These are phyloP conservation scores for Linum tenue DNA, from an alignment of 345 rosid species.

Conservation along the genomic window DNA sequence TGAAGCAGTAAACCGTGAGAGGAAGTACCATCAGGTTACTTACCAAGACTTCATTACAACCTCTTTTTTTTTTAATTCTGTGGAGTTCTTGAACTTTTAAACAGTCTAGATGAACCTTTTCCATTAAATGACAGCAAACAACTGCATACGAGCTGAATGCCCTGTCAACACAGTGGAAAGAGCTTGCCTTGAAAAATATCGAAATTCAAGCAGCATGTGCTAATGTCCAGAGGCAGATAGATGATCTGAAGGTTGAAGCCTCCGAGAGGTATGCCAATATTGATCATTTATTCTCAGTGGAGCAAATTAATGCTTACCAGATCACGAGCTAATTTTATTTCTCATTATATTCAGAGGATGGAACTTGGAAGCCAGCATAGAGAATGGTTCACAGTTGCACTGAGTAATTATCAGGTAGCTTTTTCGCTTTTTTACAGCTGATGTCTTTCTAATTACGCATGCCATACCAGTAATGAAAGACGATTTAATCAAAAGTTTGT, in stretches of 20 bases:
- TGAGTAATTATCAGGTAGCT: neutral
- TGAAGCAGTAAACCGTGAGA: constrained; percentile 85
- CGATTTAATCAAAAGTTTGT: too few relatives aligned
- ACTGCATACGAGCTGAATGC: constrained; percentile 85
- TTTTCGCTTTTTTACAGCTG: too few relatives aligned
- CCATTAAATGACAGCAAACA: constrained; percentile 50
- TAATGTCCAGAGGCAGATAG: constrained; percentile 48
- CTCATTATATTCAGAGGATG: neutral
- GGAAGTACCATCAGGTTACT: constrained; percentile 89
- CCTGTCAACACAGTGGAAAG: constrained; percentile 82
- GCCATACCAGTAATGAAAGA: too few relatives aligned
- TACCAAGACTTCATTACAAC: neutral
- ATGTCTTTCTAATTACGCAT: too few relatives aligned
- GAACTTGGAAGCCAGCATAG: neutral
- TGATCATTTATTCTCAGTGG: neutral
- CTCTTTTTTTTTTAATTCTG: constrained; percentile 2
- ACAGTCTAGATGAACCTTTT: constrained; percentile 12
- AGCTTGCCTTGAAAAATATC: constrained; percentile 76
- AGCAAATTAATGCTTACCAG: neutral
- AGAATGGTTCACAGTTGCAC: neutral
- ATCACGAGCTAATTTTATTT: neutral
- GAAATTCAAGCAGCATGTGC: constrained; percentile 77
- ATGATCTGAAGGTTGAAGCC: constrained; percentile 18
- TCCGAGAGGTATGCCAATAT: neutral
- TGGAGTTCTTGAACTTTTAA: neutral